phyloP scores from a whole-genome alignment of 306 rosid genomes.

The Cucurbita moschata region DNA sequence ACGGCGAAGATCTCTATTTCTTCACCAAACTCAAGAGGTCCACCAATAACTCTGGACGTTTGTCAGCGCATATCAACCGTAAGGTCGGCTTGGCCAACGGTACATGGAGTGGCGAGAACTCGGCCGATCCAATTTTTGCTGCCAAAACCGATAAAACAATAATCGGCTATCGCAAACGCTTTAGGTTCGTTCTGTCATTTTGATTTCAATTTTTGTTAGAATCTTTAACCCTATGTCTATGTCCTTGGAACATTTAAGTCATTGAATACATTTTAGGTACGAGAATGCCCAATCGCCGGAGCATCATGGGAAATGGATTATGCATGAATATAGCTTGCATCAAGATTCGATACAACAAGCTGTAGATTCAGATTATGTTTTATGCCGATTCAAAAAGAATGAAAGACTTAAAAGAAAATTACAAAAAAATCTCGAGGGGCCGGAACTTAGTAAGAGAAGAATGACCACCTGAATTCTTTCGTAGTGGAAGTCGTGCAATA shows the following conservation, averaged over 20 bases:
- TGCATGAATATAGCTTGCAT: neutral
- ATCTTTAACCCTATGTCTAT: too few species aligned
- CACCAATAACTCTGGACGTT: neutral
- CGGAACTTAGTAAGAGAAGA: too few species aligned
- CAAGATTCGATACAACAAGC: neutral
- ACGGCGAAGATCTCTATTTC: neutral
- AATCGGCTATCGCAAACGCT: neutral
- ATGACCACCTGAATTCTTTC: too few species aligned
- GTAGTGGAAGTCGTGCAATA: too few species aligned
- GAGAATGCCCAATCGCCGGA: neutral
- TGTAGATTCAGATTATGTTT: neutral
- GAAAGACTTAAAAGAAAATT: neutral
- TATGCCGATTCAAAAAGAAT: neutral
- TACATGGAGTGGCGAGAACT: neutral
- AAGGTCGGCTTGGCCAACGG: neutral
- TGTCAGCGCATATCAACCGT: neutral
- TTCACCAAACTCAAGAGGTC: neutral
- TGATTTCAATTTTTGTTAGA: too few species aligned
- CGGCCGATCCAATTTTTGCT: neutral
- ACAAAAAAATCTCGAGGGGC: neutral
- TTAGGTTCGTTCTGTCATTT: neutral
- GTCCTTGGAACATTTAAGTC: too few species aligned
- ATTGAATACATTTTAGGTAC: neutral
- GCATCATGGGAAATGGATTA: neutral
- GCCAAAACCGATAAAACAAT: neutral